Evolutionary conservation across 1,284 basidiomycete species (phyloP).

Genomic region (Rhodotorula sp.): DNA sequence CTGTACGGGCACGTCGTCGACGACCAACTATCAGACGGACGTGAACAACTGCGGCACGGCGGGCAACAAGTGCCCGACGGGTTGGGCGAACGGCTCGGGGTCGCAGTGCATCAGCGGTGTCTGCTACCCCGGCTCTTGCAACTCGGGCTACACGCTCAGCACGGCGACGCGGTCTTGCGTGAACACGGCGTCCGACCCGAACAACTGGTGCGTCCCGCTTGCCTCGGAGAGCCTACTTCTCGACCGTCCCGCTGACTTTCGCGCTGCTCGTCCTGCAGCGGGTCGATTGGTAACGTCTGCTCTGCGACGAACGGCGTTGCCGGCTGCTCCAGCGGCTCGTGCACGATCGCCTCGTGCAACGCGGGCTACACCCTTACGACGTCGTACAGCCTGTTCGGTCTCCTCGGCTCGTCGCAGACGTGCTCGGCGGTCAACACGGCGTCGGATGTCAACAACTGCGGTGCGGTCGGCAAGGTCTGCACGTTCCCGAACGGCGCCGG

Average conservation of each 20-base stretch:
- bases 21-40: slow-evolving; percentile 16
- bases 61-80: slow-evolving; percentile 16
- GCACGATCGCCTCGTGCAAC: slow-evolving; percentile 18
- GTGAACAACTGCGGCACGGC: slow-evolving; percentile 33
- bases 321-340: slow-evolving; percentile 9
- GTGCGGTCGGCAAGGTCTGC: slow-evolving; percentile 32
- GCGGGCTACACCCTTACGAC: slow-evolving; percentile 20
- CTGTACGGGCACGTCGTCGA: slow-evolving; percentile 11
- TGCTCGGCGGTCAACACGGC: slow-evolving; percentile 18
- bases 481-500: slow-evolving; percentile 22
- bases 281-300: slow-evolving; percentile 21
- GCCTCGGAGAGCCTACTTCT: not conserved
- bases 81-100: slow-evolving; percentile 17
- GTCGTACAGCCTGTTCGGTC: slow-evolving; percentile 8
- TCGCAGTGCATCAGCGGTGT: slow-evolving; percentile 10
- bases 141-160: slow-evolving; percentile 14
- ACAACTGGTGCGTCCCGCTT: slow-evolving; percentile 20
- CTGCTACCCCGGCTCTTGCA: slow-evolving; percentile 20
- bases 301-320: slow-evolving; percentile 19
- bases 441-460: slow-evolving; percentile 31
- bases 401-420: slow-evolving; percentile 12
- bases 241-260: no score
- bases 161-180: slow-evolving; percentile 15
- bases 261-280: slow-evolving; percentile 4
- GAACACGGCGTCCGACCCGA: slow-evolving; percentile 8